Base-by-base conservation (phyloP, 2,329 filamentous ascomycete genomes). In the Xylaria arbuscula region DNA sequence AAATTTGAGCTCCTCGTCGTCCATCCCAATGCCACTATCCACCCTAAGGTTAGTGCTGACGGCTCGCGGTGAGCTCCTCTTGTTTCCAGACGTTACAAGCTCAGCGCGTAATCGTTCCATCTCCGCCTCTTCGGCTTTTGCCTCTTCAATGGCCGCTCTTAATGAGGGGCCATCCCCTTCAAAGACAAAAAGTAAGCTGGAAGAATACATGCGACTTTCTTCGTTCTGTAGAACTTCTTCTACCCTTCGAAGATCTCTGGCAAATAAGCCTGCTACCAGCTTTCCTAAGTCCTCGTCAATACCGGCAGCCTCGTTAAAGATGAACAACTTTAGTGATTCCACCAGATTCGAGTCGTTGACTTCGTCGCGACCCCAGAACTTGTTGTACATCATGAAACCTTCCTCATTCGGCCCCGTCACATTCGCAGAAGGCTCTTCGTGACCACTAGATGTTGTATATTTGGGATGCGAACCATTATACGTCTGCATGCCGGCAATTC, bases 401-500 rank as follows among this genome's bases (percentile, higher is more conserved):
- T 88, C 83, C n/a, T 83, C 76, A 71, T 88, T 82, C 50, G 88
- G 83, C 24, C 87, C 83, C 0, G 80, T 77, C 5, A 82, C 77
- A 69, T 88, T 83, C 15, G 86, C 81, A 7, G 63, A 69, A 45
- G 42, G 56, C 36, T 64, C 42, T 50, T 64, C 38, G 2, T 51
- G 55, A 13, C 66, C 60, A 15, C 47, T 22, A 2, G 66, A 15
- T 36, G 47, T 69, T n/a, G 48, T 28, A 19, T 65, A 62, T 45
- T 42, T 63, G 36, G 69, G 69, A 13, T 57, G 63, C 8, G 83
- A 84, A 11, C 88, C 89, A 69, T 85, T 85, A 79, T 84, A 91
- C 9, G 89, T 85, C 71, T 87, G 83, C 89, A 91, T 91, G 62
- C 89, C 89, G 10, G 89, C 87, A 67, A 91, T 86, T 66, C 89